A percentile compares a stretch with the other conserved stretches of the same genome.
Conservation (phyloP, 2,329 filamentous ascomycete species). For the Cylindrodendrum hubeiense region DNA sequence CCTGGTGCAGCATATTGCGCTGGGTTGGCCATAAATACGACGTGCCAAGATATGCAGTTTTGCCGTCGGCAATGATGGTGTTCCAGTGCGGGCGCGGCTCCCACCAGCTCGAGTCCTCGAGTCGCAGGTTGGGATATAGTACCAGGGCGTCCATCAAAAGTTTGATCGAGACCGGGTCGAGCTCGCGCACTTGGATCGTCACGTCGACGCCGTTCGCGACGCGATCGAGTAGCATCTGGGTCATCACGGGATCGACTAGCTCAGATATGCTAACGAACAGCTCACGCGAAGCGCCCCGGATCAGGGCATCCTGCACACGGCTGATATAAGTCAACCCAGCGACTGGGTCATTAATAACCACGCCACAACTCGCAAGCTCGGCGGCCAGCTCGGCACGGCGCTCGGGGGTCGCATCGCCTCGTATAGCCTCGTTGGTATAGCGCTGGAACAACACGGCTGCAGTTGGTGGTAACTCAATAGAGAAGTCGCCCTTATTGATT, state of each 20-base stretch:
- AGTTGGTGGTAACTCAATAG: background rate
- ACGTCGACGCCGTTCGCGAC: background rate
- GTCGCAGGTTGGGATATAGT: background rate
- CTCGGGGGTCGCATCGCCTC: background rate
- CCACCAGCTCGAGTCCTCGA: slow-evolving; percentile 7
- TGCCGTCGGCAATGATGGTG: slow-evolving; percentile 2
- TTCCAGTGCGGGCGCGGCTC: slow-evolving; percentile 5
- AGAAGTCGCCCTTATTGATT: slow-evolving; percentile 8
- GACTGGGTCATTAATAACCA: background rate
- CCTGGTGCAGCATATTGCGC: slow-evolving; percentile 4
- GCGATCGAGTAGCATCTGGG: background rate
- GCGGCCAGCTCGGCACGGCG: slow-evolving; percentile 3
- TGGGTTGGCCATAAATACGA: slow-evolving; percentile 7
- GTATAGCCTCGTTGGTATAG: background rate
- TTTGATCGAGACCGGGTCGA: background rate
- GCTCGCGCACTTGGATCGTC: background rate
- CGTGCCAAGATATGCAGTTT: slow-evolving; percentile 2
- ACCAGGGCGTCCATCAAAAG: background rate
- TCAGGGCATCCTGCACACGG: background rate
- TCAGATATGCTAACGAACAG: background rate
- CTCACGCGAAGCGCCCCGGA: background rate
- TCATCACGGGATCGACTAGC: background rate
- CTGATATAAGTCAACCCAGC: slow-evolving; percentile 1
- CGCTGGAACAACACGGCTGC: background rate
- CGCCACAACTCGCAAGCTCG: background rate